A percentile compares a stretch with the other conserved stretches of the same genome.
Conservation (phyloP, 805 yeast species). For the Ogataea ramenticola region DNA sequence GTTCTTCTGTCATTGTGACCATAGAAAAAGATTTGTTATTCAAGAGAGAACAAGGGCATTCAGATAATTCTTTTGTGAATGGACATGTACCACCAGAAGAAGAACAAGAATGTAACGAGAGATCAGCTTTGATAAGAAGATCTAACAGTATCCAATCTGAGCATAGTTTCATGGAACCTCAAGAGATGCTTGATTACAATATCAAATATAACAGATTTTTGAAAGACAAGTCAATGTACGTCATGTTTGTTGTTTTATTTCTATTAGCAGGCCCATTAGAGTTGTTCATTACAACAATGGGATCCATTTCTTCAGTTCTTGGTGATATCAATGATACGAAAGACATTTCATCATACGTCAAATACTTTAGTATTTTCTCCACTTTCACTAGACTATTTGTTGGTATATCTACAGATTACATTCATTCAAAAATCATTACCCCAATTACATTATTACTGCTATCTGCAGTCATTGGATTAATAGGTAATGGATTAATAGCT, state of each 20-base stretch:
- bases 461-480: background rate
- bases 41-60: constrained; percentile 17
- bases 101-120: constrained; percentile 14
- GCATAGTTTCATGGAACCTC: constrained; percentile 15
- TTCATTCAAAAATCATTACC: constrained; percentile 6
- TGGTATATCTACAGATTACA: constrained; percentile 60
- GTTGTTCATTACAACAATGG: constrained; percentile 76
- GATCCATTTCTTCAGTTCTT: constrained; percentile 47
- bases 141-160: background rate
- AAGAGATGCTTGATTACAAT: constrained; percentile 13
- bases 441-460: constrained; percentile 3
- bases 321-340: constrained; percentile 7
- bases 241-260: constrained; percentile 56
- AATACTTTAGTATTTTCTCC: constrained; percentile 54
- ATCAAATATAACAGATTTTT: constrained; percentile 26
- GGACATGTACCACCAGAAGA: constrained; percentile 9
- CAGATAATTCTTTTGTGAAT: too few species aligned
- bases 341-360: constrained; percentile 42
- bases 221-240: constrained; percentile 53
- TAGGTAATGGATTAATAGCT: constrained; percentile 10
- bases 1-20: constrained; percentile 58
- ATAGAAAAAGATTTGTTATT: constrained; percentile 44
- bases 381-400: constrained; percentile 57
- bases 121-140: constrained; percentile 24
- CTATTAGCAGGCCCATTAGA: constrained; percentile 79